phyloP scores from a whole-genome alignment of 1,284 basidiomycete species.

The Ceratobasidium sp. region DNA sequence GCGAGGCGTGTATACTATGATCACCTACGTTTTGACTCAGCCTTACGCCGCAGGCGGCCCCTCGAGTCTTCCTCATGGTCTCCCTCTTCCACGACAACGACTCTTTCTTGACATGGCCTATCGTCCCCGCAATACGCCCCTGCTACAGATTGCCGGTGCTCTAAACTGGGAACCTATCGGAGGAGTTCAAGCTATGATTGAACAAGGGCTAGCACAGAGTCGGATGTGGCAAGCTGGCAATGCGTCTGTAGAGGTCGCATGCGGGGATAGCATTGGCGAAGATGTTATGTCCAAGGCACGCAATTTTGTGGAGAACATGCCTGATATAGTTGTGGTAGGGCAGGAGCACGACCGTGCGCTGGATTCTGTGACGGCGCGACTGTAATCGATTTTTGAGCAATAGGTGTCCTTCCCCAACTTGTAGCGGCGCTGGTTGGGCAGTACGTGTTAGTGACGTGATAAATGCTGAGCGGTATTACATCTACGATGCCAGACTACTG shows the following conservation, averaged over 20 bases:
- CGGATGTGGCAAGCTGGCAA: constrained; percentile 52
- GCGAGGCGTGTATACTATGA: constrained; percentile 36
- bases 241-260: constrained; percentile 37
- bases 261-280: constrained; percentile 21
- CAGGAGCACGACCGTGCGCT: constrained; percentile 39
- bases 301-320: constrained; percentile 44
- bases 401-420: neutral
- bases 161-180: constrained; percentile 54
- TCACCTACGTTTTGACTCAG: constrained; percentile 33
- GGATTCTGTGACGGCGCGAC: constrained; percentile 30
- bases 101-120: constrained; percentile 59
- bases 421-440: too few species aligned
- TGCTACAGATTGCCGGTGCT: constrained; percentile 52
- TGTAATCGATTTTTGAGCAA: neutral
- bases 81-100: constrained; percentile 52
- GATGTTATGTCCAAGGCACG: constrained; percentile 32
- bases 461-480: too few species aligned
- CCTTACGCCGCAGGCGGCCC: constrained; percentile 18
- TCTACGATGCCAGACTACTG: too few species aligned
- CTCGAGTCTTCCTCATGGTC: constrained; percentile 27
- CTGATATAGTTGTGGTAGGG: constrained; percentile 41
- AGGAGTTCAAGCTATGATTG: constrained; percentile 59
- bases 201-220: constrained; percentile 58
- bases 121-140: constrained; percentile 57
- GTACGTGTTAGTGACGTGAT: too few species aligned